Evolutionary conservation across 139 green algal genomes (phyloP), one percentile per base, ranked within the genome.

Genomic region (Tetraselmis chui): DNA sequence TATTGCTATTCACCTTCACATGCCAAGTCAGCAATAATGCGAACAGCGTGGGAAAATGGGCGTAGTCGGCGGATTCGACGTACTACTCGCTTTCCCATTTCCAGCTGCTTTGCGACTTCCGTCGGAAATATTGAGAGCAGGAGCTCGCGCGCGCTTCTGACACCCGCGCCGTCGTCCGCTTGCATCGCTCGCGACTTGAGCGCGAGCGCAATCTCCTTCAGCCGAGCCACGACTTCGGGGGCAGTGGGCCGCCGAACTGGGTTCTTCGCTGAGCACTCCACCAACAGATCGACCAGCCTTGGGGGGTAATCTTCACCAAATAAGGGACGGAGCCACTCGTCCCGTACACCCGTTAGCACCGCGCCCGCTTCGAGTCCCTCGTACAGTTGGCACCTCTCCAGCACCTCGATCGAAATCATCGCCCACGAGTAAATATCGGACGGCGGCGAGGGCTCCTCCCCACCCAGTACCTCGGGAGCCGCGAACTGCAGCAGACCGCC

Each of bases 391-490:
- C 26, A 22, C 26, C 79, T 29, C 23, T 28, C 26, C 23, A 82
- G n/a, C 11, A 76, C 76, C 45, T 82, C 32, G 2, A 27, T 29
- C 2, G 76, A 28, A 2, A 82, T 32, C 2, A 80, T 80, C 2
- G 5, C 27, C 23, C 25, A 80, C 5, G 30, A 74, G 31, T 80
- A 80, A 2, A 80, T 24, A 59, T 80, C 77, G 77, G 25, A 32
- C 77, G 45, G 2, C 31, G 79, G 25, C 2, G 79, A 77, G 11
- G 28, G 27, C 26, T 29, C 2, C 24, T 58, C 24, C 25, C 79
- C 32, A 2, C 5, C 25, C 2, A 87, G 80, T 58, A 87, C 78
- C 77, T 87, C 84, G 11, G 84, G 84, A 5, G 84, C 84, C 29
- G 77, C 81, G 76, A 67, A 87, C 45, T 67, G 45, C 45, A 67